These are phyloP conservation scores for Lagenaria siceraria DNA, from an alignment of 306 rosid species.

Conservation along the genomic window DNA sequence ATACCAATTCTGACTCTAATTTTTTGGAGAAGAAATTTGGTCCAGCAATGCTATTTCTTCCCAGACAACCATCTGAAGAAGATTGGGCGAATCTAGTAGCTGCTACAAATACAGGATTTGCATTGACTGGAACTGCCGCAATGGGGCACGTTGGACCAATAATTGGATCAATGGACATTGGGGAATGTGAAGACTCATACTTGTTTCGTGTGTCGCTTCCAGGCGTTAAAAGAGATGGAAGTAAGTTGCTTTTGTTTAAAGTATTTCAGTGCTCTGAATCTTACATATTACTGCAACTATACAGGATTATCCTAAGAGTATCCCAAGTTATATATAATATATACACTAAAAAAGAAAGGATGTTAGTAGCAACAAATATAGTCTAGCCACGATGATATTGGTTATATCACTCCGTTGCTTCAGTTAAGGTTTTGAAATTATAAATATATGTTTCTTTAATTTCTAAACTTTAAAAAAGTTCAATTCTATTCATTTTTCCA, in stretches of 20 bases:
- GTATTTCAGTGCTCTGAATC: neutral
- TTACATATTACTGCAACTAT: neutral
- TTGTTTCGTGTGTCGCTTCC: constrained; percentile 69
- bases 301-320: neutral
- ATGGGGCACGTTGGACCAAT: constrained; percentile 46
- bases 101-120: constrained; percentile 41
- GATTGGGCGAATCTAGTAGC: constrained; percentile 48
- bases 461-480: neutral
- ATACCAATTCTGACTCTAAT: constrained; percentile 7
- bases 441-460: neutral
- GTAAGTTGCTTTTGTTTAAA: constrained; percentile 27
- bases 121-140: constrained; percentile 62
- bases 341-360: neutral
- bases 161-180: constrained; percentile 62
- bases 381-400: neutral
- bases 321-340: neutral
- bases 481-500: neutral
- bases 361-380: neutral
- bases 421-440: neutral
- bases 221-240: constrained; percentile 63
- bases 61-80: constrained; percentile 22
- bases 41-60: constrained; percentile 53
- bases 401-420: neutral
- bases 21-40: constrained; percentile 16
- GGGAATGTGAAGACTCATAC: constrained; percentile 58